Base-by-base conservation (phyloP, 208 protist genomes). In the Crithidia expoeki region DNA sequence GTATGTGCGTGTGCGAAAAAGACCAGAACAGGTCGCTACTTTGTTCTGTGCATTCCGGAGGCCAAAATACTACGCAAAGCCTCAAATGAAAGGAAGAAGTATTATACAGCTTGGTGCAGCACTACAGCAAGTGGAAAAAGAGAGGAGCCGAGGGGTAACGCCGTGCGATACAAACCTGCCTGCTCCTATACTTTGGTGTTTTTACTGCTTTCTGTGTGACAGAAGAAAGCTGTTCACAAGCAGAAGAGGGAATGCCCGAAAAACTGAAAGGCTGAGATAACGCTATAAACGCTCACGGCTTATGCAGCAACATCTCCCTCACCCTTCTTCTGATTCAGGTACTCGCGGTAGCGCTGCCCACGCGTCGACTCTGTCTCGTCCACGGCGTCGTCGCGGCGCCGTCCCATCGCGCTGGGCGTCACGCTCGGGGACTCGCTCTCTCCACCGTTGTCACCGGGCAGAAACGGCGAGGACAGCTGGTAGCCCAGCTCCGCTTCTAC, bases 311-410 rank as follows among this genome's bases (percentile, higher is more conserved):
- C 42, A 0, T 47, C 72, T n/a, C 12, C 68, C 28, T 64, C 70
- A 21, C 74, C 56, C 57, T 74, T 82, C 68, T 79, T 78, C n/a
- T n/a, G n/a, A 74, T 84, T 84, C 12, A 94, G 49, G 59, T 94
- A 94, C 36, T 94, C 86, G 40, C 77, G 84, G 65, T 94, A 94
- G 30, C 89, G 79, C 36, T 83, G 55, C 12, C 89, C 89, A 32
- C 74, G 79, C 60, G 21, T 53, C 42, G 64, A 46, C 57, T 77
- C 72, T 21, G 65, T 44, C 53, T 71, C 57, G 0, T 55, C 49
- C 32, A 23, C 64, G n/a, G 36, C 62, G 27, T 28, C 61, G 25
- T 30, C 56, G 56, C 25, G 17, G 46, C 57, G 72, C 46, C 69
- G 42, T 9, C 42, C n/a, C 19, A 53, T 60, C 12, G 69, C 17